Evolutionary conservation across 306 rosid species (phyloP).

Genomic region (Inga leiocalycina): DNA sequence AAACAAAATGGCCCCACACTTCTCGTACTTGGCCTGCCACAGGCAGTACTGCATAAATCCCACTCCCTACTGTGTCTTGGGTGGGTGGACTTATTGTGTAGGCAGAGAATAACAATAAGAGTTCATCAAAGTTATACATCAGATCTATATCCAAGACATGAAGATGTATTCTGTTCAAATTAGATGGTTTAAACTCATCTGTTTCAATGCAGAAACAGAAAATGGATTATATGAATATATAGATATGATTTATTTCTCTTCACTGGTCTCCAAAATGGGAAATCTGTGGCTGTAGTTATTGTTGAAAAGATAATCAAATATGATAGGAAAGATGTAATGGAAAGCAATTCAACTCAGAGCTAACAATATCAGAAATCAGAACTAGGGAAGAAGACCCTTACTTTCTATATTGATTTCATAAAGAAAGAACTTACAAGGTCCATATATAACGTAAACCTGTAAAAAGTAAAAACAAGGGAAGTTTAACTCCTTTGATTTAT

Average conservation of each 20-base stretch:
- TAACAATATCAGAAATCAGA: constrained; percentile 20
- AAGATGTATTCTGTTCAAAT: not conserved
- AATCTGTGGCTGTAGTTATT: not conserved
- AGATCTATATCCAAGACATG: not conserved
- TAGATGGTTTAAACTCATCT: not conserved
- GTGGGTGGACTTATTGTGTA: not conserved
- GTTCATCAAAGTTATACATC: not conserved
- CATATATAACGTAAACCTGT: constrained; percentile 39
- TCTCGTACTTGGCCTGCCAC: not conserved
- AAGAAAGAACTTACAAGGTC: constrained; percentile 27
- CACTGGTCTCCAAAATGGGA: not conserved
- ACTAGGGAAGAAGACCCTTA: constrained; percentile 20
- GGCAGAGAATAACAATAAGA: not conserved
- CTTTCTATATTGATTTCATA: constrained; percentile 34
- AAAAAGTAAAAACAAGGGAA: constrained; percentile 21
- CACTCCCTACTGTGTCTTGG: not conserved
- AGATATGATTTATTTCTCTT: not conserved
- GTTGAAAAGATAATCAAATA: constrained; percentile 17
- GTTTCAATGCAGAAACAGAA: not conserved
- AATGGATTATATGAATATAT: not conserved
- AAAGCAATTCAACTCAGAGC: constrained; percentile 5
- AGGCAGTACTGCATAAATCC: not conserved
- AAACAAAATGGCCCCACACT: not conserved
- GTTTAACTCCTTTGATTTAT: constrained; percentile 38
- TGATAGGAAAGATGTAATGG: constrained; percentile 2